These are phyloP conservation scores for Pyricularia pennisetigena DNA, from an alignment of 2,329 filamentous ascomycete species.

Conservation along the genomic window DNA sequence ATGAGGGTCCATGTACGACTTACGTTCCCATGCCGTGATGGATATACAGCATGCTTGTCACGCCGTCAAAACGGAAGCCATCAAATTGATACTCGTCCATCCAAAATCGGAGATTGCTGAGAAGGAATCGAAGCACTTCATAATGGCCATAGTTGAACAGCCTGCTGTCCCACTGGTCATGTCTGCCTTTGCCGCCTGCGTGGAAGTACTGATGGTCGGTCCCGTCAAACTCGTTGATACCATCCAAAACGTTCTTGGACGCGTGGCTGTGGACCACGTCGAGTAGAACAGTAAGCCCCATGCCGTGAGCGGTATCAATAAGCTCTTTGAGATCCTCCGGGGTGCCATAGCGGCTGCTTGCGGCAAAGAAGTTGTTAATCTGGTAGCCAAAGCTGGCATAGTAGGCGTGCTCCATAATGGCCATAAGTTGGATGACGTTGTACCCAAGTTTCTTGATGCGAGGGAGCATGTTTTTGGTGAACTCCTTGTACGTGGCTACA, in stretches of 20 bases:
- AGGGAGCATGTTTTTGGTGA: constrained; percentile 84
- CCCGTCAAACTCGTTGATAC: constrained; percentile 91
- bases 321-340: constrained; percentile 96
- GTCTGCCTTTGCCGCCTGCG: constrained; percentile 68
- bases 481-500: constrained; percentile 95
- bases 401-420: constrained; percentile 98
- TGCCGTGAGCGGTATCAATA: constrained; percentile 83
- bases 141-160: constrained; percentile 96
- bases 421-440: constrained; percentile 98
- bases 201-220: constrained; percentile 97
- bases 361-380: constrained; percentile 97
- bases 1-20: constrained; percentile 24
- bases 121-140: constrained; percentile 88
- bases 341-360: constrained; percentile 86
- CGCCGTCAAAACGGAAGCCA: constrained; percentile 94
- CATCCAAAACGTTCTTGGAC: constrained; percentile 93
- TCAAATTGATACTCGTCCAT: constrained; percentile 98
- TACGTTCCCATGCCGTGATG: constrained; percentile 97
- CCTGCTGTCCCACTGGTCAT: constrained; percentile 92
- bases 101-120: constrained; percentile 96
- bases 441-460: constrained; percentile 86
- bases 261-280: constrained; percentile 98
- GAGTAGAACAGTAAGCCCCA: constrained; percentile 84
- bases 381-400: constrained; percentile 99
- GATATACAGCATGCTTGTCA: constrained; percentile 94